phyloP scores from a whole-genome alignment of 176 grass and related monocot species.

The Juncus inflexus region DNA sequence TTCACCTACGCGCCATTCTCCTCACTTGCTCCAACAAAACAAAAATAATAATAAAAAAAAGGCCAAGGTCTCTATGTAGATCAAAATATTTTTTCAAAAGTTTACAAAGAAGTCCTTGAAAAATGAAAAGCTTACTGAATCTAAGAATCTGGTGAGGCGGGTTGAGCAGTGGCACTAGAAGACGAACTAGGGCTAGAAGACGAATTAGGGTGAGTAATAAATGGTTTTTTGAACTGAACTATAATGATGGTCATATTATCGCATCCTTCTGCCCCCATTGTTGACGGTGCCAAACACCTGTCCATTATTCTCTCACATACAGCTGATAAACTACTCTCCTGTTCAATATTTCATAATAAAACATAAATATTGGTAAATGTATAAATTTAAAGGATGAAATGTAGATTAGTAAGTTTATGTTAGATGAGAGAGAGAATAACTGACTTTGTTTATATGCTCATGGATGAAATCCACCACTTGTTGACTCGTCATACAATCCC shows the following conservation, averaged over 20 bases:
- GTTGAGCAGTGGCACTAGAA: slow-evolving; percentile 3
- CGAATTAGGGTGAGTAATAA: neutral
- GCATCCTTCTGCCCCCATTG: slow-evolving; percentile 56
- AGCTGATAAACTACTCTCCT: slow-evolving; percentile 72
- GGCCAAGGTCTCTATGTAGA: too few species aligned
- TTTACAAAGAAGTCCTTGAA: too few species aligned
- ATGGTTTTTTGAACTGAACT: slow-evolving; percentile 81
- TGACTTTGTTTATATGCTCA: slow-evolving; percentile 70
- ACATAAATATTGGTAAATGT: neutral
- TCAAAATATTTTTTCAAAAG: too few species aligned
- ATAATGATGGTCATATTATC: slow-evolving; percentile 99
- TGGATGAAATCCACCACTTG: slow-evolving; percentile 89
- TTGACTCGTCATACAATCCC: slow-evolving; percentile 97
- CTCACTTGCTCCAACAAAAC: too few species aligned
- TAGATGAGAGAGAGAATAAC: slow-evolving; percentile 18
- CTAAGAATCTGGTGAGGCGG: slow-evolving; percentile 4
- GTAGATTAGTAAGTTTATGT: neutral
- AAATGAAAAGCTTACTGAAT: too few species aligned
- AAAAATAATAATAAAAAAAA: too few species aligned
- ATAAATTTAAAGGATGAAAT: too few species aligned
- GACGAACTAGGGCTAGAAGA: slow-evolving; percentile 3
- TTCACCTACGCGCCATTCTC: too few species aligned
- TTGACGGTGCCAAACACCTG: slow-evolving; percentile 79
- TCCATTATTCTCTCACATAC: slow-evolving; percentile 83
- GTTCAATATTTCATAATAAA: slow-evolving; percentile 17